These are phyloP conservation scores for Cutaneotrichosporon dermatis DNA, from an alignment of 1,284 basidiomycete species.

Conservation along the genomic window DNA sequence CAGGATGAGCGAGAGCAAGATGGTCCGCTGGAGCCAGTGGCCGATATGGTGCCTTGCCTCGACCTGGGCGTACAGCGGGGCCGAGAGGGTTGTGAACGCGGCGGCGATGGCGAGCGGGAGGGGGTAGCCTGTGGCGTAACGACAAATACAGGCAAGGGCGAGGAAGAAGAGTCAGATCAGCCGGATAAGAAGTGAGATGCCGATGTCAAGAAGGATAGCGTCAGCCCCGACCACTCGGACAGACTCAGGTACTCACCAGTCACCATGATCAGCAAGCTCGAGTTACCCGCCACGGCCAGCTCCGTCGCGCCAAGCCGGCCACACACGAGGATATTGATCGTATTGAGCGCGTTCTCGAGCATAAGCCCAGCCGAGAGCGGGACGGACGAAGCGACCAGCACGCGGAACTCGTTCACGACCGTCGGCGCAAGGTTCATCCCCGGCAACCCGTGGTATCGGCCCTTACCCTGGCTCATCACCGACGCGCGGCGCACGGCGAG, in stretches of 20 bases:
- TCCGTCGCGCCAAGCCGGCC: constrained; percentile 25
- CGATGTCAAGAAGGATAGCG: not conserved
- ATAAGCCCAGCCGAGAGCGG: constrained; percentile 21
- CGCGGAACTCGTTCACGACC: constrained; percentile 16
- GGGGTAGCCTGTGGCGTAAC: constrained; percentile 17
- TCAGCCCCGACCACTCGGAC: not conserved
- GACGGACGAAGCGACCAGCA: constrained; percentile 11
- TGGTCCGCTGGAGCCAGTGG: constrained; percentile 32
- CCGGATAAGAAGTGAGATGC: too few species aligned
- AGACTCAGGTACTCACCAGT: constrained; percentile 19
- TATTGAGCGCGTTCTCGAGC: constrained; percentile 24
- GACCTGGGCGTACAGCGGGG: constrained; percentile 27
- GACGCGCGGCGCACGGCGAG: not conserved
- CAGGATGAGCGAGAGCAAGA: constrained; percentile 28
- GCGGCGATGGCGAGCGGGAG: constrained; percentile 34
- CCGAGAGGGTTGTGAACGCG: constrained; percentile 39
- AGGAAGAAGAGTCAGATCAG: not conserved
- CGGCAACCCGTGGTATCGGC: constrained; percentile 12
- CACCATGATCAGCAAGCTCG: constrained; percentile 31
- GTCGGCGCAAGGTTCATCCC: constrained; percentile 20
- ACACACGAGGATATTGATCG: constrained; percentile 27
- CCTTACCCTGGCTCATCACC: not conserved
- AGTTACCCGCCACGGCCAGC: constrained; percentile 33
- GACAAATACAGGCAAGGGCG: not conserved
- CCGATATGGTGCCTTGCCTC: constrained; percentile 32